Conservation (phyloP, 768 basidiomycete species). For the Rhizopogon vulgaris region DNA sequence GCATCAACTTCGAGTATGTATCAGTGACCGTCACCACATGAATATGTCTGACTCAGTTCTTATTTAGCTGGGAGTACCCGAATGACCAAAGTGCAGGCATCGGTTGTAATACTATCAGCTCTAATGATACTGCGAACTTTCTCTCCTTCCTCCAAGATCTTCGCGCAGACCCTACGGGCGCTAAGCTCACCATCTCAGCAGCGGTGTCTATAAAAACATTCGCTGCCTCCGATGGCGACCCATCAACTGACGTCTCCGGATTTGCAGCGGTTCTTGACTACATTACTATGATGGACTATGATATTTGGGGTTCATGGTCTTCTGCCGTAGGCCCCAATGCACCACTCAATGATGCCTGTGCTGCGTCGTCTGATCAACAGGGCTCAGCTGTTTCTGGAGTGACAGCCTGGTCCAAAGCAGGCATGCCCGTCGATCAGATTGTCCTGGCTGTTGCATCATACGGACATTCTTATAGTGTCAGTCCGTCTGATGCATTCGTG, state of each 20-base stretch:
- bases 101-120: slow-evolving; percentile 58
- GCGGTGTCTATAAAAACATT: slow-evolving; percentile 68
- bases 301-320: slow-evolving; percentile 50
- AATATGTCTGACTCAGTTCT: not conserved
- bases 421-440: slow-evolving; percentile 65
- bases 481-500: slow-evolving; percentile 16
- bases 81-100: slow-evolving; percentile 45
- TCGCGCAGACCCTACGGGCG: slow-evolving; percentile 36
- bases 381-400: slow-evolving; percentile 79
- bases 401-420: slow-evolving; percentile 66
- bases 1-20: slow-evolving; percentile 63
- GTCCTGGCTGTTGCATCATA: slow-evolving; percentile 83
- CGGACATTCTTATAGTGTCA: slow-evolving; percentile 61
- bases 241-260: slow-evolving; percentile 54
- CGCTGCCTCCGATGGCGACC: slow-evolving; percentile 45
- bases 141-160: slow-evolving; percentile 71
- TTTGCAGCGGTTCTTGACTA: slow-evolving; percentile 72
- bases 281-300: slow-evolving; percentile 72
- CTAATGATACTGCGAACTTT: slow-evolving; percentile 72
- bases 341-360: slow-evolving; percentile 76
- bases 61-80: slow-evolving; percentile 80
- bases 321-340: slow-evolving; percentile 71
- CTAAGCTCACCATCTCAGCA: slow-evolving; percentile 64
- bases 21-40: not conserved
- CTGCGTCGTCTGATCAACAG: slow-evolving; percentile 43